Evolutionary conservation across 2,329 filamentous ascomycete genomes (phyloP), one percentile per base, ranked within the genome.

Genomic region (Calonectria henricotiae): DNA sequence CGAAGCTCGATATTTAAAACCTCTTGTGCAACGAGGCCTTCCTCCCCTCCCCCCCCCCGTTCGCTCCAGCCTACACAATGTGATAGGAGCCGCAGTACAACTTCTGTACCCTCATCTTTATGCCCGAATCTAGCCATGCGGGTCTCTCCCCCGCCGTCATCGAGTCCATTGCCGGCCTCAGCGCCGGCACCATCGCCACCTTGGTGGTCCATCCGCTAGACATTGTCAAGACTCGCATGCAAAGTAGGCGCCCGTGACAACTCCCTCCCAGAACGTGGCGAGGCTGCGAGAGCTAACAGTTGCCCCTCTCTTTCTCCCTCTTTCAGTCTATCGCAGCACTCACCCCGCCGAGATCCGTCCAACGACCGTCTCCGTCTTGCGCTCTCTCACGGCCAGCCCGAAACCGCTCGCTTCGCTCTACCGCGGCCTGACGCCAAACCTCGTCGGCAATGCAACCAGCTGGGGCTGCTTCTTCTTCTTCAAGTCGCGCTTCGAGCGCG

Each of bases 401-500:
- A 82, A 87, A 82, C 88, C 90, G 23, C 77, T 93, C 67, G 85
- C 87, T 32, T 93, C 93, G 20, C 90, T 98, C 67, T 99, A 98
- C 83, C 91, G 96, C 68, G 96, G 96, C 12, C 86, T 98, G 35
- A 92, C 93, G 69, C 95, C 96, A 5, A 99, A 98, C 81, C 87
- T 98, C 70, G 85, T 98, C 62, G 96, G 96, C 27, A 98, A 98
- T 80, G 95, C 94, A 54, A 89, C 93, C 12, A 94, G 93, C 80
- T 98, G 96, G 96, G 94, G 91, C 0, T 87, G 96, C 44, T 99
- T 98, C 84, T 99, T 99, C 85, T 90, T 97, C 80, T 89, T 91
- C 86, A 92, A 92, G 79, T 85, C 86, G 1, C 84, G 86, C 71
- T 81, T 86, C 74, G 90, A 92, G 82, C 77, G 81, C 71, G 76